Percentiles rank a stretch among this genome's conserved stretches.
These are phyloP conservation scores for Phytophthora litchii DNA, from an alignment of 352 stramenopile genomes.

Conservation along the genomic window DNA sequence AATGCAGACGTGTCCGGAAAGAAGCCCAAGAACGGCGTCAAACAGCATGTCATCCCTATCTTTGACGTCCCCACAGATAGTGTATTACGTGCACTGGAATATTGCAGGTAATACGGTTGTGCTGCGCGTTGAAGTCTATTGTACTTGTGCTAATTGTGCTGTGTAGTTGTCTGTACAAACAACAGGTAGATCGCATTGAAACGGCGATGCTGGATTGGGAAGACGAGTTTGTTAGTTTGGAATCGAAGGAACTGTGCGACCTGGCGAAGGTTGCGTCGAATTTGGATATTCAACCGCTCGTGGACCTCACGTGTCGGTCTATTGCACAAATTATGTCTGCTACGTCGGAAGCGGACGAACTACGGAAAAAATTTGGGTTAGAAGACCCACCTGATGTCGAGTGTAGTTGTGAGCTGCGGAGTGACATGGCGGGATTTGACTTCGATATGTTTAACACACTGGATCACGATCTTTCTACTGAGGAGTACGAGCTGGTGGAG, in stretches of 20 bases:
- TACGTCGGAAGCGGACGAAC: slow-evolving; percentile 73
- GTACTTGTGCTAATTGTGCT: slow-evolving; percentile 5
- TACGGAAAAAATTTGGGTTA: slow-evolving; percentile 81
- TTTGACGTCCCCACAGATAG: slow-evolving; percentile 76
- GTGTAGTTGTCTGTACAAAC: slow-evolving; percentile 74
- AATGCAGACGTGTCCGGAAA: slow-evolving; percentile 56
- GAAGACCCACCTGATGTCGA: slow-evolving; percentile 53
- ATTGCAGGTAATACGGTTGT: slow-evolving; percentile 54
- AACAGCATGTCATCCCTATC: slow-evolving; percentile 78
- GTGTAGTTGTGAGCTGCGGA: slow-evolving; percentile 60
- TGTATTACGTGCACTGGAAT: slow-evolving; percentile 72
- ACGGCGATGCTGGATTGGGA: slow-evolving; percentile 67
- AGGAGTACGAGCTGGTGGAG: slow-evolving; percentile 82
- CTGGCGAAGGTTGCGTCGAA: slow-evolving; percentile 83
- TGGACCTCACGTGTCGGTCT: slow-evolving; percentile 80
- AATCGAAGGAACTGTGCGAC: slow-evolving; percentile 82
- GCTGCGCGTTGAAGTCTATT: not conserved
- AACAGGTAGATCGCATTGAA: slow-evolving; percentile 73
- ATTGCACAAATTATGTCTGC: slow-evolving; percentile 88
- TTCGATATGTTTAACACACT: slow-evolving; percentile 83
- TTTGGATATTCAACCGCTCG: slow-evolving; percentile 80
- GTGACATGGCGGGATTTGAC: slow-evolving; percentile 70
- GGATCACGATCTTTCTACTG: slow-evolving; percentile 76
- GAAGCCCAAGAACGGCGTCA: slow-evolving; percentile 53
- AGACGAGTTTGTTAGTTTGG: slow-evolving; percentile 66